Evolutionary conservation across 148 eudicot genomes (phyloP).

Genomic region (Vaccinium vitisidaea): DNA sequence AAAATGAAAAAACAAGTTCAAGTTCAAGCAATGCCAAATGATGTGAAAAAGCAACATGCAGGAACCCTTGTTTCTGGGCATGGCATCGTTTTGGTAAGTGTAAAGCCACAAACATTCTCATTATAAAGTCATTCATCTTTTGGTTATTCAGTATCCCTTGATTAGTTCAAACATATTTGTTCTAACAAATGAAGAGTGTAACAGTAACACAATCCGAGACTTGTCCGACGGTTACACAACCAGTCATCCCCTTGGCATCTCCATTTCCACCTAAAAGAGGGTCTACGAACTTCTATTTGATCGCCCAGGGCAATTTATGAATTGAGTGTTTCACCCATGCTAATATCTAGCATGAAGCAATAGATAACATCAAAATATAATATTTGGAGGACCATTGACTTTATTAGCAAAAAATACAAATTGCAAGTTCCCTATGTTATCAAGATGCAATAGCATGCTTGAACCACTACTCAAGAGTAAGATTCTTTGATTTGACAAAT

Average conservation of each 20-base stretch:
- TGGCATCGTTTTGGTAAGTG: background rate
- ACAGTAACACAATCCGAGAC: background rate
- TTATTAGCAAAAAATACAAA: background rate
- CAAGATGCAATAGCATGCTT: constrained; percentile 6
- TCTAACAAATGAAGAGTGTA: background rate
- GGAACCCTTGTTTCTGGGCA: background rate
- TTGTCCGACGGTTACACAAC: background rate
- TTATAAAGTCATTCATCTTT: background rate
- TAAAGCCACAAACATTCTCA: background rate
- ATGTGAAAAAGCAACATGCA: background rate
- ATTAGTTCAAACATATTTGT: background rate
- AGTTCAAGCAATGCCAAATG: background rate
- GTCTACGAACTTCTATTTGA: background rate
- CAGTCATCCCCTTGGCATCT: background rate
- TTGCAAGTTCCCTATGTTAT: background rate
- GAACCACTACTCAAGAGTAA: constrained; percentile 1
- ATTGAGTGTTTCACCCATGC: background rate
- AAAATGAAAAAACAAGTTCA: constrained; percentile 2
- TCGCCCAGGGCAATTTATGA: background rate
- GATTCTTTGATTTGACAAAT: background rate
- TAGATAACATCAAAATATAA: background rate
- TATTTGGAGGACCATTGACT: background rate
- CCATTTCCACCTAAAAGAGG: background rate
- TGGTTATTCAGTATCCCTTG: background rate
- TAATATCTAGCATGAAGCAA: background rate